phyloP scores from a whole-genome alignment of 768 basidiomycete genomes.

The Candolleomyces eurysporus region DNA sequence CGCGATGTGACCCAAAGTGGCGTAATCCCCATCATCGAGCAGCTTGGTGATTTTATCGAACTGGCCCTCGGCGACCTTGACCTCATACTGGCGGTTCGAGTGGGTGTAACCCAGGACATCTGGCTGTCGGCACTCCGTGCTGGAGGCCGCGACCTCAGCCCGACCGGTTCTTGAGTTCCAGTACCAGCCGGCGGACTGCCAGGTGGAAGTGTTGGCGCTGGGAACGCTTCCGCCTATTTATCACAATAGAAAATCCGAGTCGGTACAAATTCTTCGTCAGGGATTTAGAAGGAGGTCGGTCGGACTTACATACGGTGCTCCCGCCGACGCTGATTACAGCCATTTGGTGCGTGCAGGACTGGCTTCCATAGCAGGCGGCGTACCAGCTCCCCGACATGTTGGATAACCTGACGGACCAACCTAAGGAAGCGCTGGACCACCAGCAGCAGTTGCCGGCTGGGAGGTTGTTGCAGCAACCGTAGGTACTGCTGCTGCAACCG shows the following conservation, averaged over 20 bases:
- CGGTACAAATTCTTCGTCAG: too few relatives aligned
- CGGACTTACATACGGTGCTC: constrained; percentile 2
- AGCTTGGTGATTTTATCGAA: constrained; percentile 7
- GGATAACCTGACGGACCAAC: constrained; percentile 8
- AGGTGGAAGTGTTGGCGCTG: constrained; percentile 1
- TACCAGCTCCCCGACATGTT: constrained; percentile 2
- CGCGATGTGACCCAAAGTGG: neutral
- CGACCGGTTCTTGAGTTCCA: neutral
- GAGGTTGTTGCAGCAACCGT: constrained; percentile 11
- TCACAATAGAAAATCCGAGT: neutral
- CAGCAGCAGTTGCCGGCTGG: constrained; percentile 9
- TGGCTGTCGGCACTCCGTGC: constrained; percentile 3
- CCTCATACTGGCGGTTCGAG: constrained; percentile 6
- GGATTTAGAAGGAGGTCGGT: too few relatives aligned
- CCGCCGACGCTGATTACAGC: constrained; percentile 3
- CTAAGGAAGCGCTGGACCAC: neutral
- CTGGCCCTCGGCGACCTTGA: constrained; percentile 9
- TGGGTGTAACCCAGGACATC: constrained; percentile 12
- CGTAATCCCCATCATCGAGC: constrained; percentile 2
- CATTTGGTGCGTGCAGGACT: neutral
- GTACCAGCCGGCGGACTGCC: constrained; percentile 9
- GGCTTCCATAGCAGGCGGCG: constrained; percentile 5
- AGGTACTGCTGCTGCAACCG: constrained; percentile 3
- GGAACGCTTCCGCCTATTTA: constrained; percentile 9
- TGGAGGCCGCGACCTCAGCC: neutral